Conservation (phyloP, 2,329 filamentous ascomycete genomes). For the Ceratocystiopsis sp. region DNA sequence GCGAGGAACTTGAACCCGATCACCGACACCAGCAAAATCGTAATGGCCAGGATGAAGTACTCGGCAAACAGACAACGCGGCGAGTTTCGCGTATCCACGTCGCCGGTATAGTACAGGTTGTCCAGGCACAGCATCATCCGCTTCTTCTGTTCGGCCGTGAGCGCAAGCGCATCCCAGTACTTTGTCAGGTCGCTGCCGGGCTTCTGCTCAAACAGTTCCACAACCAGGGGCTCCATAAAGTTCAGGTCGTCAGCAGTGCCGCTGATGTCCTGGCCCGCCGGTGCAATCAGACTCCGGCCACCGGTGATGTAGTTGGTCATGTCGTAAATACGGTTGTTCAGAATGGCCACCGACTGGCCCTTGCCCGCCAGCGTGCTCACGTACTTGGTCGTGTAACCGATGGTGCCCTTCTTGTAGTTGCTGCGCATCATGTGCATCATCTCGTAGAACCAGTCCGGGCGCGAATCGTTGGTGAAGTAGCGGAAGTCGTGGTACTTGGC, state of each 20-base stretch:
- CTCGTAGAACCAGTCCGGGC: conserved; percentile 85
- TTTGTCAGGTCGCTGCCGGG: conserved; percentile 69
- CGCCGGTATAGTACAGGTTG: conserved; percentile 87
- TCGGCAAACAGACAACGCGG: conserved; percentile 69
- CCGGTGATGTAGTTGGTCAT: conserved; percentile 68
- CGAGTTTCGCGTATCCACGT: conserved; percentile 82
- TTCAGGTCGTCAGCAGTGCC: conserved; percentile 32
- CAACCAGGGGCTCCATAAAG: conserved; percentile 66
- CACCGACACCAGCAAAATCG: conserved; percentile 60
- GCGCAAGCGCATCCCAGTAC: conserved; percentile 55
- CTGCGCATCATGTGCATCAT: conserved; percentile 63
- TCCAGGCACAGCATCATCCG: conserved; percentile 74
- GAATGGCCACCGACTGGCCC: conserved; percentile 53
- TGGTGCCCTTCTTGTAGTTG: conserved; percentile 69
- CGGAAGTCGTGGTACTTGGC: conserved; percentile 86
- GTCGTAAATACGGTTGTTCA: conserved; percentile 73
- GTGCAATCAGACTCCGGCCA: conserved; percentile 47
- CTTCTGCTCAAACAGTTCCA: conserved; percentile 58
- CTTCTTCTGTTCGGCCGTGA: conserved; percentile 34
- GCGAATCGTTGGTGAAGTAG: conserved; percentile 60
- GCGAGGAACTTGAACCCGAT: conserved; percentile 96
- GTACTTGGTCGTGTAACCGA: conserved; percentile 70
- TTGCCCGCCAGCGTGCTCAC: conserved; percentile 53
- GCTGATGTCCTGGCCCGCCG: conserved; percentile 31
- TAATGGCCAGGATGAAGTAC: conserved; percentile 78